Evolutionary conservation across 352 stramenopile genomes (phyloP), one percentile per base, ranked within the genome.

Genomic region (Proteromonas lacertae): DNA sequence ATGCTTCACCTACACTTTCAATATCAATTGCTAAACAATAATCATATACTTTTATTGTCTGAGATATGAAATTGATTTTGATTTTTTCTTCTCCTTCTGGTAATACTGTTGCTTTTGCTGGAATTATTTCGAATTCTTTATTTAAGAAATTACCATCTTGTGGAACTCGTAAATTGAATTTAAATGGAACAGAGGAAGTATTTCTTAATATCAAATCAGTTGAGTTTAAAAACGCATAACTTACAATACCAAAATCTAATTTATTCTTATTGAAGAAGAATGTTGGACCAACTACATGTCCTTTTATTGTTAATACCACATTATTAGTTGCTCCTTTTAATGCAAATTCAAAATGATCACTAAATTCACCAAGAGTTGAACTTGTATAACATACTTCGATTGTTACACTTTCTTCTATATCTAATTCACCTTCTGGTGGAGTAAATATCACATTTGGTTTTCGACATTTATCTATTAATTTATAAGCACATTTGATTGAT

Each of bases 181-280:
- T 57, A 55, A 92, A 78, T 7, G 66, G 52, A 28, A 91, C 87
- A 18, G 81, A 77, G 8, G 69, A 86, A 6, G 77, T 78, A 46
- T 91, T 92, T 32, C 71, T 53, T 7, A 92, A 59, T 29, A 61
- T 69, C 22, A 84, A 35, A 2, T 43, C 55, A 8, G 54, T 57
- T 12, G 45, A 57, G 36, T 84, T 64, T 1, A 55, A 45, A 29
- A 88, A 90, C 20, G 66, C 81, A 43, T 76, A 91, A 22, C 67
- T 71, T 0, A 92, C 62, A 6, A 60, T 47, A 19, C 74, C 76
- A 46, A 90, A 92, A 38, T 90, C 69, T 21, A 91, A 47, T 28
- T 58, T 56, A 19, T 83, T 64, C 4, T 59, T 44, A 38, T 91
- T 62, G 25, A 89, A 82, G 30, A 76, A 61, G 34, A 92, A 83